Evolutionary conservation across 768 basidiomycete genomes (phyloP).

Genomic region (Pleurotus tuber-regium): DNA sequence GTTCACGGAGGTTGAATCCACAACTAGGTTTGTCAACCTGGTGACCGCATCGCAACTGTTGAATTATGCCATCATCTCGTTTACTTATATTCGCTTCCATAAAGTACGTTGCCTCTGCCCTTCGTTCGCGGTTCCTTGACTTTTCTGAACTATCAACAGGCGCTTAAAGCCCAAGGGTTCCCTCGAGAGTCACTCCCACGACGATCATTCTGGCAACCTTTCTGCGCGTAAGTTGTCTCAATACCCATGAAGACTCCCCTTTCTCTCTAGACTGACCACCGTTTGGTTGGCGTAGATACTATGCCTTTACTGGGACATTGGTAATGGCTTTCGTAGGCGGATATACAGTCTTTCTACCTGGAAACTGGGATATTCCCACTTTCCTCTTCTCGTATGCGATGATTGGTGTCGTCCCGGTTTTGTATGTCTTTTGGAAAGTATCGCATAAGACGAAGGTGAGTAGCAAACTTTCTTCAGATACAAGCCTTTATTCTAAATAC

Average conservation of each 20-base stretch:
- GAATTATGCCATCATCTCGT: constrained; percentile 45
- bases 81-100: constrained; percentile 48
- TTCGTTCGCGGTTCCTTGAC: neutral
- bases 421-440: constrained; percentile 48
- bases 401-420: constrained; percentile 38
- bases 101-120: constrained; percentile 27
- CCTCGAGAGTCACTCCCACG: constrained; percentile 42
- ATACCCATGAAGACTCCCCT: neutral
- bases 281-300: constrained; percentile 41
- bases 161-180: constrained; percentile 42
- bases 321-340: constrained; percentile 48
- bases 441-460: constrained; percentile 36
- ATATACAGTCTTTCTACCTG: constrained; percentile 51
- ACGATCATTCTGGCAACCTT: constrained; percentile 48
- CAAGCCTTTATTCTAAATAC: neutral
- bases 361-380: constrained; percentile 42
- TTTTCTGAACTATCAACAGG: constrained; percentile 24
- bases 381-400: constrained; percentile 51
- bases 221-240: constrained; percentile 35
- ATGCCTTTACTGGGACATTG: constrained; percentile 40
- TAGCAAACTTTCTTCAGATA: neutral
- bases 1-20: neutral
- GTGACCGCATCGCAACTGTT: constrained; percentile 47
- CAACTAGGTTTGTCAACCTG: constrained; percentile 44
- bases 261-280: neutral